Conservation (phyloP, 1,139 yeast species). For the Candida tetrigidarum region DNA sequence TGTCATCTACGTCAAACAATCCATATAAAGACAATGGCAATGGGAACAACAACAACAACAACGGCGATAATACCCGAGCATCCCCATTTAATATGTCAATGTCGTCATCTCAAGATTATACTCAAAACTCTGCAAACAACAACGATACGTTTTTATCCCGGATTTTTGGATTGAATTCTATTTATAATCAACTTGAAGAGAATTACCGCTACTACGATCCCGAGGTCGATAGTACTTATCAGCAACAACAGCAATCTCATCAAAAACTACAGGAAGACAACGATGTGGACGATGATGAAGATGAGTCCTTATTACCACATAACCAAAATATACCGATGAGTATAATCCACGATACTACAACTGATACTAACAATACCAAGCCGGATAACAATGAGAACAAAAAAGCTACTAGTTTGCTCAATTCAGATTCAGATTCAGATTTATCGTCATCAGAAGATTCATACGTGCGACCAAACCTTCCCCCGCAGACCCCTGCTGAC, state of each 20-base stretch:
- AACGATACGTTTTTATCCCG: slow-evolving; percentile 59
- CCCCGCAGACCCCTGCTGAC: slow-evolving; percentile 1
- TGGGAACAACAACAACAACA: not conserved
- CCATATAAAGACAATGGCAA: slow-evolving; percentile 8
- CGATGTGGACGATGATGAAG: slow-evolving; percentile 14
- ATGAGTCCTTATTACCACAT: slow-evolving; percentile 11
- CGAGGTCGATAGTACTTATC: slow-evolving; percentile 27
- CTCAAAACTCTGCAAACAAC: slow-evolving; percentile 2
- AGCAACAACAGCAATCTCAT: slow-evolving; percentile 12
- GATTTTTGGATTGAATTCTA: slow-evolving; percentile 58
- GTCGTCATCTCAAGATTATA: not conserved
- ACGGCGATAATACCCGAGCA: too few species aligned
- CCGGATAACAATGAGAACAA: not conserved
- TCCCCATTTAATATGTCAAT: slow-evolving; percentile 2
- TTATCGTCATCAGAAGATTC: slow-evolving; percentile 27
- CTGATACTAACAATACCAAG: not conserved
- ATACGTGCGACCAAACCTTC: slow-evolving; percentile 16
- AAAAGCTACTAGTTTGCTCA: slow-evolving; percentile 23
- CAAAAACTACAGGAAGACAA: not conserved
- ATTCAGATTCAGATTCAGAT: slow-evolving; percentile 43
- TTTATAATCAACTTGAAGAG: slow-evolving; percentile 45
- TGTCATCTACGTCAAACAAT: slow-evolving; percentile 7
- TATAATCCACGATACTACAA: not conserved
- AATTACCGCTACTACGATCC: slow-evolving; percentile 46
- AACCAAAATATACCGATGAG: slow-evolving; percentile 5